A percentile compares a stretch with the other conserved stretches of the same genome.
Evolutionary conservation across 306 rosid genomes (phyloP).

Genomic region (Echinosophora koreensis): DNA sequence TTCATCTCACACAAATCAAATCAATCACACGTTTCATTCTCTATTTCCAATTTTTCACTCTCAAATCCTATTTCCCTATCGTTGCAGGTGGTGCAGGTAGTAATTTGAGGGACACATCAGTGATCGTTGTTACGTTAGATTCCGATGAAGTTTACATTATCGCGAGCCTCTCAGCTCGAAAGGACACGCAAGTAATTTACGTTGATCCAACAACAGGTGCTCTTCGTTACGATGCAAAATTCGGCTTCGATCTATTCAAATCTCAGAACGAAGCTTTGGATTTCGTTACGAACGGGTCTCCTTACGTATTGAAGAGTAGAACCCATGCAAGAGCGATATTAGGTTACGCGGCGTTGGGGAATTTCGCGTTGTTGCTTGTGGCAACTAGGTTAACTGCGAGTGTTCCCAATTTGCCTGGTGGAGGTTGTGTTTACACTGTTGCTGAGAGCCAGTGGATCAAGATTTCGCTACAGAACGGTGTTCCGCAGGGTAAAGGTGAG

Average conservation of each 20-base stretch:
- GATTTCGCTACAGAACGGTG: conserved; percentile 75
- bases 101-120: conserved; percentile 69
- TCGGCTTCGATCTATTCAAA: conserved; percentile 73
- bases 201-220: conserved; percentile 96
- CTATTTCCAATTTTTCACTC: neutral
- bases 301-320: conserved; percentile 57
- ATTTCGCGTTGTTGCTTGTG: conserved; percentile 76
- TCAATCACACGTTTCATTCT: neutral
- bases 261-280: conserved; percentile 79
- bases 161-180: conserved; percentile 64
- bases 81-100: conserved; percentile 54
- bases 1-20: too few relatives aligned
- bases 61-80: neutral
- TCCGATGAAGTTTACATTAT: conserved; percentile 80
- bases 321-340: conserved; percentile 72
- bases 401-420: conserved; percentile 84
- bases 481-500: conserved; percentile 88
- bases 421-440: conserved; percentile 82
- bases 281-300: conserved; percentile 72
- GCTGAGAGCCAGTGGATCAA: conserved; percentile 91
- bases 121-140: conserved; percentile 77
- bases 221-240: conserved; percentile 63
- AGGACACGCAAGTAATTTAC: conserved; percentile 80
- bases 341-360: conserved; percentile 89
- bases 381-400: conserved; percentile 77